Evolutionary conservation across 345 rosid genomes (phyloP).

Genomic region (Eucalyptus caleyi): DNA sequence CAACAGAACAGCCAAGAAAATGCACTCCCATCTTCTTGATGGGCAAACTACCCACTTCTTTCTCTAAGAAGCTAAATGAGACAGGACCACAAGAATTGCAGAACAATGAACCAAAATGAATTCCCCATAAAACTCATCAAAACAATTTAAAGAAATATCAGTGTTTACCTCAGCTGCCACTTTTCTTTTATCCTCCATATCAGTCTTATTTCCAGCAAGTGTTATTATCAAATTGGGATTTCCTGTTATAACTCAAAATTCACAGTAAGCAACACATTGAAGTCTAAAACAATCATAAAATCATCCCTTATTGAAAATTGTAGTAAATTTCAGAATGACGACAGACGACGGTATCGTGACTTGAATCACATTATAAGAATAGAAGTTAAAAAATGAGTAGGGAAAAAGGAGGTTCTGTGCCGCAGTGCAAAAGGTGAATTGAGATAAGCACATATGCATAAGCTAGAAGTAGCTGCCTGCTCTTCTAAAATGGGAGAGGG

Average conservation of each 20-base stretch:
- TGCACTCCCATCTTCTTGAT: background rate
- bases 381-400: background rate
- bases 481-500: background rate
- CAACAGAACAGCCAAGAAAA: background rate
- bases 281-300: background rate
- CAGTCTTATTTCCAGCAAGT: slow-evolving; percentile 54
- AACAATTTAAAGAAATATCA: background rate
- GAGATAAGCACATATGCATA: background rate
- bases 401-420: background rate
- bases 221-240: slow-evolving; percentile 46
- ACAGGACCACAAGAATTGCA: background rate
- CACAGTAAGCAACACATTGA: background rate
- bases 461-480: background rate
- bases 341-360: fast-evolving
- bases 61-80: background rate
- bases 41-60: background rate
- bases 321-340: background rate
- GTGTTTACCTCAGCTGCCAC: slow-evolving; percentile 43
- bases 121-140: background rate
- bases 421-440: background rate
- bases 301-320: background rate
- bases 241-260: slow-evolving; percentile 10
- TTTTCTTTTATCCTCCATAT: slow-evolving; percentile 41
- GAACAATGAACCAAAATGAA: background rate
- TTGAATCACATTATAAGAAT: background rate